Evolutionary conservation across 768 basidiomycete genomes (phyloP).

Genomic region (Amanita inopinata): DNA sequence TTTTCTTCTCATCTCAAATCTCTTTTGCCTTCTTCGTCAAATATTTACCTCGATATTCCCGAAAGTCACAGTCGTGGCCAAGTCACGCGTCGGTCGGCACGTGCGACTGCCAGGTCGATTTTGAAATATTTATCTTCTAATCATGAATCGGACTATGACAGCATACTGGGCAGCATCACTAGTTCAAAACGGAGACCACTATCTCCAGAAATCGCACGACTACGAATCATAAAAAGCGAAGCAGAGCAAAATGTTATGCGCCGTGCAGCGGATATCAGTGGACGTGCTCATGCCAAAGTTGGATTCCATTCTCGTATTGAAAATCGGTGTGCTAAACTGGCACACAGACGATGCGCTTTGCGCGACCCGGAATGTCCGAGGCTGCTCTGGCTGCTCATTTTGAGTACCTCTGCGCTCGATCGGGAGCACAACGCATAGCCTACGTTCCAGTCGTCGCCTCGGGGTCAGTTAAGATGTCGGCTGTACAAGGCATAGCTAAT

Average conservation of each 20-base stretch:
- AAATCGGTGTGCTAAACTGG: not conserved
- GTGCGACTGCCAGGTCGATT: slow-evolving; percentile 38
- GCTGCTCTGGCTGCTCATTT: slow-evolving; percentile 61
- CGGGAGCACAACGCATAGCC: slow-evolving; percentile 80
- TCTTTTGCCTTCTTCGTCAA: slow-evolving; percentile 35
- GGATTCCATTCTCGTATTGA: slow-evolving; percentile 7
- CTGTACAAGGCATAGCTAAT: not conserved
- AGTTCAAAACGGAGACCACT: slow-evolving; percentile 39
- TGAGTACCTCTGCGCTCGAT: slow-evolving; percentile 74
- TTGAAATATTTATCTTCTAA: slow-evolving; percentile 37
- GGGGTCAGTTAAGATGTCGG: slow-evolving; percentile 42
- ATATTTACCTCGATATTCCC: slow-evolving; percentile 45
- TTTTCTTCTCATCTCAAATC: slow-evolving; percentile 53
- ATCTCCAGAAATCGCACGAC: slow-evolving; percentile 55
- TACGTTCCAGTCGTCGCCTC: slow-evolving; percentile 98
- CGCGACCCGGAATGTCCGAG: slow-evolving; percentile 33
- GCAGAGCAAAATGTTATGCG: slow-evolving; percentile 76
- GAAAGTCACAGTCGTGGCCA: slow-evolving; percentile 15
- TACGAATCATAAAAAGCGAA: slow-evolving; percentile 73
- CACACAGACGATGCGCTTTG: slow-evolving; percentile 73
- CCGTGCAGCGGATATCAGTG: slow-evolving; percentile 80
- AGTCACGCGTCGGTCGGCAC: slow-evolving; percentile 24
- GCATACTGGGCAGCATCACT: slow-evolving; percentile 44
- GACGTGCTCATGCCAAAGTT: slow-evolving; percentile 77
- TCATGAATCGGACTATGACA: slow-evolving; percentile 37